Conservation (phyloP, 73 alveolate species). For the Symbiodinium pilosum region DNA sequence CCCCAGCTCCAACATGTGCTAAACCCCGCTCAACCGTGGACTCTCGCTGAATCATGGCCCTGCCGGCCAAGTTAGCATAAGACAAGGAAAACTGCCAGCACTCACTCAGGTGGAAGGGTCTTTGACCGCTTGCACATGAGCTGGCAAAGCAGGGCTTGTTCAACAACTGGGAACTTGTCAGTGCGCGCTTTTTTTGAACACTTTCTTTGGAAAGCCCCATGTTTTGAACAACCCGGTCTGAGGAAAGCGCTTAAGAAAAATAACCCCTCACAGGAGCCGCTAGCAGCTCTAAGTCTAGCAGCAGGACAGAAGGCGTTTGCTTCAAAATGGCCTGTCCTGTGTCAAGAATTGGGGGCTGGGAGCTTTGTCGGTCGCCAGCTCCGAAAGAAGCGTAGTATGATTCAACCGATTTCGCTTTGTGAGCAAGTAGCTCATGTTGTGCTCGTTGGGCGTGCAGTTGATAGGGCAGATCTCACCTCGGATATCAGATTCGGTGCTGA, state of each 20-base stretch:
- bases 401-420: conserved; percentile 76
- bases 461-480: conserved; percentile 80
- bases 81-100: neutral
- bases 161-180: neutral
- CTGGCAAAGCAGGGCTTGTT: neutral
- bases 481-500: too few species aligned
- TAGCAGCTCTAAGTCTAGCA: neutral
- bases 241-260: neutral
- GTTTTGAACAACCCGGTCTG: too few species aligned
- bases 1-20: too few species aligned
- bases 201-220: neutral
- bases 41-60: neutral
- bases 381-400: conserved; percentile 57
- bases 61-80: neutral
- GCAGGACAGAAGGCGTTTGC: neutral
- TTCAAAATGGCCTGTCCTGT: conserved; percentile 10
- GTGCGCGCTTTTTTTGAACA: neutral
- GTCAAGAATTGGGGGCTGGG: conserved; percentile 14
- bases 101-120: neutral
- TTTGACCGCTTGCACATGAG: neutral
- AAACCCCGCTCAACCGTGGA: too few species aligned
- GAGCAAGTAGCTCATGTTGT: conserved; percentile 30
- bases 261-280: neutral
- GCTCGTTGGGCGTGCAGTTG: conserved; percentile 77
- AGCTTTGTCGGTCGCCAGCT: conserved; percentile 36